Conservation (phyloP, 2,329 filamentous ascomycete species). For the Fusarium globosum region DNA sequence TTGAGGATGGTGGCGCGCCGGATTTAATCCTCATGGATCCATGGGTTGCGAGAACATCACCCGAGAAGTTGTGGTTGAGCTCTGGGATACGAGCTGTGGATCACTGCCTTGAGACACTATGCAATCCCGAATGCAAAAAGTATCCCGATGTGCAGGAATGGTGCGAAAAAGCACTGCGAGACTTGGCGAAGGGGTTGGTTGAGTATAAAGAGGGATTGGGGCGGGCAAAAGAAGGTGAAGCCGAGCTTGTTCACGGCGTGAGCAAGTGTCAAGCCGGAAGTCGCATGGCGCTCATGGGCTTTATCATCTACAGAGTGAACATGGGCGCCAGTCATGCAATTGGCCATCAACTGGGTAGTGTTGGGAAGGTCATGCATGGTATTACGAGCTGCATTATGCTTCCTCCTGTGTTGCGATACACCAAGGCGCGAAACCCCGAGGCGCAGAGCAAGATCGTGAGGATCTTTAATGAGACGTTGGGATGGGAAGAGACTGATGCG, state of each 20-base stretch:
- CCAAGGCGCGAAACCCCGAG: neutral
- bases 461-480: slow-evolving; percentile 8
- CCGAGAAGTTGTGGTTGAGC: slow-evolving; percentile 1
- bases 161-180: slow-evolving; percentile 7
- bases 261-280: slow-evolving; percentile 24
- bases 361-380: slow-evolving; percentile 23
- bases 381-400: slow-evolving; percentile 26
- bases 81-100: slow-evolving; percentile 21
- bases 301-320: slow-evolving; percentile 12
- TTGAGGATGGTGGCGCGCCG: slow-evolving; percentile 4
- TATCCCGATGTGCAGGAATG: slow-evolving; percentile 3
- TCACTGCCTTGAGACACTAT: slow-evolving; percentile 10
- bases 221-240: neutral
- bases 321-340: slow-evolving; percentile 28
- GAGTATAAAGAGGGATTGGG: slow-evolving; percentile 15
- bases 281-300: slow-evolving; percentile 26
- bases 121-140: slow-evolving; percentile 7
- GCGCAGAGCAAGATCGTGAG: neutral
- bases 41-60: slow-evolving; percentile 9
- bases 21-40: slow-evolving; percentile 26
- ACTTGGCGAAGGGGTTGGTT: neutral
- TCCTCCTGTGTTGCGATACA: slow-evolving; percentile 5
- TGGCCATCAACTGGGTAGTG: slow-evolving; percentile 10
- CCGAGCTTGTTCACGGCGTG: neutral
- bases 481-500: slow-evolving; percentile 11